These are phyloP conservation scores for Dothideomycetes sp. DNA, from an alignment of 2,329 filamentous ascomycete species.

Conservation along the genomic window DNA sequence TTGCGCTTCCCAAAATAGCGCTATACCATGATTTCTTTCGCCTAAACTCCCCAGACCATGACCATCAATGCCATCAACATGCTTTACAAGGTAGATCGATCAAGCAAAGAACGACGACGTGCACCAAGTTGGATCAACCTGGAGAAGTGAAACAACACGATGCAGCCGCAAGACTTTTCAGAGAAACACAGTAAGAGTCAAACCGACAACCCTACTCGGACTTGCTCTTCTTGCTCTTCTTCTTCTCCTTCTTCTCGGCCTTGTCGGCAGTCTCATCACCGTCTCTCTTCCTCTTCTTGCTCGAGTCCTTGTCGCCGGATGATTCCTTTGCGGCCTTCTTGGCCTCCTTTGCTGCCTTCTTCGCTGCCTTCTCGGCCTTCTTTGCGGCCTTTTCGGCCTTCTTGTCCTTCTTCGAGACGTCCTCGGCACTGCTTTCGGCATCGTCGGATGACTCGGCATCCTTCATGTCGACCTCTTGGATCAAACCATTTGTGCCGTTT, in stretches of 20 bases:
- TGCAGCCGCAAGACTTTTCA: not conserved
- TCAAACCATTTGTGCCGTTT: conserved; percentile 36
- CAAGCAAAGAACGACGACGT: not conserved
- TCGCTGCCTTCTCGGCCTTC: conserved; percentile 10
- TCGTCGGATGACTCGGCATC: conserved; percentile 9
- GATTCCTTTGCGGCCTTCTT: conserved; percentile 11
- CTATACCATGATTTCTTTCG: no score
- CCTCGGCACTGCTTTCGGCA: conserved; percentile 5
- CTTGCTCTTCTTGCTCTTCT: conserved; percentile 14
- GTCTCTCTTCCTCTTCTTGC: conserved; percentile 7
- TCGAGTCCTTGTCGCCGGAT: conserved; percentile 8
- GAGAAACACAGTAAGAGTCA: not conserved
- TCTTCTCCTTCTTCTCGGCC: conserved; percentile 12
- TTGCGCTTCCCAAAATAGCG: not conserved
- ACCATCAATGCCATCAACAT: not conserved
- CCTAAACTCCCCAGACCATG: not conserved
- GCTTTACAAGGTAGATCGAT: not conserved
- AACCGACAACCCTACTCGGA: conserved; percentile 2
- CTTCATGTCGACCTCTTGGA: conserved; percentile 35
- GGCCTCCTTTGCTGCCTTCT: conserved; percentile 11
- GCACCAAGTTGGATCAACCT: no score
- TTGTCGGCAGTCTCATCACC: conserved; percentile 7
- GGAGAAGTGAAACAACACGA: not conserved
- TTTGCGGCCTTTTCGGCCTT: conserved; percentile 12
- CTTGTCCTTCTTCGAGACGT: conserved; percentile 8